Evolutionary conservation across 2,329 filamentous ascomycete genomes (phyloP), one percentile per base, ranked within the genome.

Genomic region (Verticillium longisporum): DNA sequence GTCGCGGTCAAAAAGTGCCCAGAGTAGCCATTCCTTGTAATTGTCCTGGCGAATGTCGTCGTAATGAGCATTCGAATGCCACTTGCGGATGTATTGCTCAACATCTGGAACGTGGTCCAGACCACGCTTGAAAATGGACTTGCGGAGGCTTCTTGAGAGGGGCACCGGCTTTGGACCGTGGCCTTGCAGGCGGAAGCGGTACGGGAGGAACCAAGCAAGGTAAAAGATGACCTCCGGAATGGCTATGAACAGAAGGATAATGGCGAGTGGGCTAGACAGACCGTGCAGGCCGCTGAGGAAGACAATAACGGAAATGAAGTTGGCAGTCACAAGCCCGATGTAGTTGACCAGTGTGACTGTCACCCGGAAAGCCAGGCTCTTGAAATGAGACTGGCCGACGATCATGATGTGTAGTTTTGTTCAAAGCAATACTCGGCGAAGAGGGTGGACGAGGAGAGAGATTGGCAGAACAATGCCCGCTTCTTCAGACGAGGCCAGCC

Each of bases 31-130:
- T 64, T 89, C 85, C 66, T 79, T 81, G 58, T 90, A 72, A 66
- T 91, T 89, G n/a, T 90, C 86, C 21, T 82, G 75, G 55, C 81
- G 78, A 61, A 91, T 84, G 31, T 88, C 84, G 21, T 76, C 71
- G 1, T 77, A 61, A 14, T 81, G 75, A 1, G 87, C 84, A 38
- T 83, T 83, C n/a, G 85, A 76, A 65, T 90, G 90, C 88, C 88
- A 91, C 62, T 78, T 78, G 54, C 75, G 78, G 50, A 91, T 66
- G 68, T 88, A 91, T 31, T 72, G 73, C 61, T 84, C 81, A 0
- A 78, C 73, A 62, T 86, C 80, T 0, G 81, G 75, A 3, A 88
- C 78, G 66, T 82, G 83, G 34, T 75, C 75, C 60, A 82, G 75
- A 70, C 84, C 85, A 45, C 78, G 78, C 57, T 78, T 71, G 68